Percentiles rank a stretch among this genome's conserved stretches.
Evolutionary conservation across 2,329 filamentous ascomycete species (phyloP).

Genomic region (Didymellaceae sp.): DNA sequence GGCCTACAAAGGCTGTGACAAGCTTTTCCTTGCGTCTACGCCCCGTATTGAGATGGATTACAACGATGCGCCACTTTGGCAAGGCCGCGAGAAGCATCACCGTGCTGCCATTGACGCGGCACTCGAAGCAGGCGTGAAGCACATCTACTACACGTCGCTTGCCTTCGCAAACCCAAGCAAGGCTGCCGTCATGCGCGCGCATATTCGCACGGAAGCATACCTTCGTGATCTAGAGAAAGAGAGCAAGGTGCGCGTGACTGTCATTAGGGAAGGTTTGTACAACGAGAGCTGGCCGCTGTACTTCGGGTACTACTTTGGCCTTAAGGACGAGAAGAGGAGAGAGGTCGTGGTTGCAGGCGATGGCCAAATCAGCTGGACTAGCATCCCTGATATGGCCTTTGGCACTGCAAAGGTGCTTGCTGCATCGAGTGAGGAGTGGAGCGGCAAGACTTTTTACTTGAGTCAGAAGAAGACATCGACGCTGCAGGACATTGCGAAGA

Average conservation of each 20-base stretch:
- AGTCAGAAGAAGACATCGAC: constrained; percentile 37
- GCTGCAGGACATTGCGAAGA: constrained; percentile 38
- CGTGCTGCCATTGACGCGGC: constrained; percentile 53
- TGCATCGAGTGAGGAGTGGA: constrained; percentile 39
- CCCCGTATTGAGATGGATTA: constrained; percentile 55
- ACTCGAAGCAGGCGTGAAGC: constrained; percentile 49
- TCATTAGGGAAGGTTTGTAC: constrained; percentile 55
- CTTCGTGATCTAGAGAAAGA: constrained; percentile 39
- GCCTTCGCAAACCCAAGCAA: constrained; percentile 52
- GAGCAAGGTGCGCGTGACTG: constrained; percentile 37
- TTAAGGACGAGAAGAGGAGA: constrained; percentile 43
- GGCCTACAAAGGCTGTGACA: constrained; percentile 49
- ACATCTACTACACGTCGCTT: constrained; percentile 56
- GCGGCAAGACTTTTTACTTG: constrained; percentile 50
- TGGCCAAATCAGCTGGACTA: constrained; percentile 52
- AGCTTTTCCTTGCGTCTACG: constrained; percentile 55
- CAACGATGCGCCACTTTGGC: constrained; percentile 49
- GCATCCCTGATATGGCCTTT: constrained; percentile 53
- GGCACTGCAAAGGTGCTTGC: constrained; percentile 51
- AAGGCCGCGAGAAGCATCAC: constrained; percentile 55
- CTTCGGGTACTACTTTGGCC: constrained; percentile 51
- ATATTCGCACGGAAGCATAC: constrained; percentile 54
- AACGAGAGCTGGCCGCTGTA: constrained; percentile 58
- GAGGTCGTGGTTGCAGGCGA: constrained; percentile 53
- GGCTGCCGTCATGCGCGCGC: constrained; percentile 55